Percentiles rank a stretch among this genome's conserved stretches.
phyloP scores from a whole-genome alignment of 2,329 filamentous ascomycete species.

The Polytolypa hystricis region DNA sequence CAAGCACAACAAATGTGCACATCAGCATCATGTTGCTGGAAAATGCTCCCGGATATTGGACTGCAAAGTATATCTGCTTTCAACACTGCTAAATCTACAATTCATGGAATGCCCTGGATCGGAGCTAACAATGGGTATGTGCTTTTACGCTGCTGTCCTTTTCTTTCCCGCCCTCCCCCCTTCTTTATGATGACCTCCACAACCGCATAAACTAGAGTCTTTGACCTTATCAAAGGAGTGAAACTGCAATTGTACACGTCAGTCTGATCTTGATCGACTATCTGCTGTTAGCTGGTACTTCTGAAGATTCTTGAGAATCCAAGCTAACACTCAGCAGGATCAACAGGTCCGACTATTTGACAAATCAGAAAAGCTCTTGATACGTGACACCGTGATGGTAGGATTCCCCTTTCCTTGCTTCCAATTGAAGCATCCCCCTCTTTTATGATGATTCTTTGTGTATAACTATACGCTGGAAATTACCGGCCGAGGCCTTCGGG shows the following conservation, averaged over 20 bases:
- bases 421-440: not conserved
- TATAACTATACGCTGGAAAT: conserved; percentile 72
- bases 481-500: conserved; percentile 72
- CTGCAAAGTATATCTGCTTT: too few species aligned
- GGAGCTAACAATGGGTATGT: conserved; percentile 22
- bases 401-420: not conserved
- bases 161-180: conserved; percentile 13
- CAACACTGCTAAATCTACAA: too few species aligned
- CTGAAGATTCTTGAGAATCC: too few species aligned
- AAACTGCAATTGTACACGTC: conserved; percentile 87
- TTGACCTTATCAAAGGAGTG: conserved; percentile 69
- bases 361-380: not conserved
- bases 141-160: too few species aligned
- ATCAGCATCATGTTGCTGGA: too few species aligned
- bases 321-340: conserved; percentile 6
- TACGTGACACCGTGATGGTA: conserved; percentile 3
- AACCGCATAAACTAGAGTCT: conserved; percentile 94
- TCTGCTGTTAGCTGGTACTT: conserved; percentile 2
- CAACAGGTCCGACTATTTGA: not conserved
- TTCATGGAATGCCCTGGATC: too few species aligned
- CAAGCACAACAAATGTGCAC: too few species aligned
- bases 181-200: conserved; percentile 64
- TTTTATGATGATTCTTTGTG: conserved; percentile 15
- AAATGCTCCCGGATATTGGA: too few species aligned
- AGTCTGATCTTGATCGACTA: conserved; percentile 58